Conservation (phyloP, 2,329 filamentous ascomycete genomes). For the Pseudogymnoascus sp. region DNA sequence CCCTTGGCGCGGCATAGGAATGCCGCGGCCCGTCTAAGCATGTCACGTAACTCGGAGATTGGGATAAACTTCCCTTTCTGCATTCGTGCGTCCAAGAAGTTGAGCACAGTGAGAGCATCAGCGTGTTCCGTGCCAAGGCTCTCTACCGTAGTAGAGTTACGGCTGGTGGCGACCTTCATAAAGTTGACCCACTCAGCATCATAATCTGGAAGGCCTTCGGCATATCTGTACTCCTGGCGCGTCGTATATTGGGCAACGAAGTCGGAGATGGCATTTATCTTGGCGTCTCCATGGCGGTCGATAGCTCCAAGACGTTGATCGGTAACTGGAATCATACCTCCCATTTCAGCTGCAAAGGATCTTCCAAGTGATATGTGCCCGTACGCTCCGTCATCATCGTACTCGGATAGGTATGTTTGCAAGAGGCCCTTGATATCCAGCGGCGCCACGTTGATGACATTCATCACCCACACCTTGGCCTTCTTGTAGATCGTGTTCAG, state of each 20-base stretch:
- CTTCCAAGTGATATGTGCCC: slow-evolving; percentile 87
- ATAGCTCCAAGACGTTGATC: slow-evolving; percentile 82
- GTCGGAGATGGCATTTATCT: slow-evolving; percentile 87
- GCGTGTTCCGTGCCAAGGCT: slow-evolving; percentile 38
- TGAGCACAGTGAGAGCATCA: slow-evolving; percentile 57
- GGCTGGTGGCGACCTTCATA: slow-evolving; percentile 46
- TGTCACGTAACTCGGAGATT: slow-evolving; percentile 68
- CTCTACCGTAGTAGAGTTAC: slow-evolving; percentile 35
- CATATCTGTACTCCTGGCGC: slow-evolving; percentile 87
- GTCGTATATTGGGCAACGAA: slow-evolving; percentile 97
- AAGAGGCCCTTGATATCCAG: slow-evolving; percentile 90
- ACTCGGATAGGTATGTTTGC: slow-evolving; percentile 93
- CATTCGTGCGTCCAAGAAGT: slow-evolving; percentile 64
- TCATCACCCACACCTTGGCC: slow-evolving; percentile 72
- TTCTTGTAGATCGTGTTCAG: slow-evolving; percentile 68
- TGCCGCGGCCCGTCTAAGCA: slow-evolving; percentile 75
- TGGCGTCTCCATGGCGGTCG: slow-evolving; percentile 62
- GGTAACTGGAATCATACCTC: slow-evolving; percentile 72
- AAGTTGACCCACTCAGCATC: slow-evolving; percentile 57
- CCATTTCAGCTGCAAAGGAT: slow-evolving; percentile 91
- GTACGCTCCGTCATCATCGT: slow-evolving; percentile 82
- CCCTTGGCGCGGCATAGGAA: slow-evolving; percentile 71
- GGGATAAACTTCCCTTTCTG: slow-evolving; percentile 61
- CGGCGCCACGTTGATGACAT: slow-evolving; percentile 75
- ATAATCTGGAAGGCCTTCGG: slow-evolving; percentile 64